Base-by-base conservation (phyloP, 2,329 filamentous ascomycete species). In the Dendrostoma leiphaemia region DNA sequence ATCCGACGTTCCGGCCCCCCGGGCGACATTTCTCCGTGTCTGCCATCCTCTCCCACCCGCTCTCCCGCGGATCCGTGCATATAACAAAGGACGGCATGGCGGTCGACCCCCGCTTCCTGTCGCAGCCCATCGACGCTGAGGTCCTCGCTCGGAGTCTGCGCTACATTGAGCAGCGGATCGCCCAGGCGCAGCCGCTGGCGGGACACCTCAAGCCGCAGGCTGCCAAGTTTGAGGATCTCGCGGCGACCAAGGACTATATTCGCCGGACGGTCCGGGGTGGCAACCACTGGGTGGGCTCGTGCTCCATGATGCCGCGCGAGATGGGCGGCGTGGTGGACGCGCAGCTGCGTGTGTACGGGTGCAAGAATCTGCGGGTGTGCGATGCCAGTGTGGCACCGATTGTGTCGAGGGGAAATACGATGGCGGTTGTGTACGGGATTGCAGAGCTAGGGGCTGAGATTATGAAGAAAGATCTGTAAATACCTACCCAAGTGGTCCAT, bases 331-430 rank as follows among this genome's bases (percentile, higher is more conserved):
- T 76, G 8, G 73, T 76, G 1, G 68, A 72, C 50, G 57, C 68
- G 2, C 61, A 69, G 31, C 61, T 76, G 31, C 59, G 66, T 43
- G 74, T 77, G 0, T 74, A 74, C 58, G 74, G 74, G 2, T 71
- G 68, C 10, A 60, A 62, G 21, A 73, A 74, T 51, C 61, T 77
- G 35, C 66, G 74, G n/a, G 64, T 76, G 23, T 71, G 74, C 6
- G 74, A 77, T 56, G 68, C 71, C 4, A 71, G 70, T 13, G 66
- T 76, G 26, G 66, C 75, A 19, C 74, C 74, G 3, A 56, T 74
- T 15, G 37, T 49, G 17, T 45, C 45, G 7, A 29, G 21, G 3
- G 51, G 19, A 17, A 64, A 67, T 55, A 43, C 62, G 40, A 57
- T 59, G 19, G 58, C 57, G 29, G 52, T 59, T 6, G 51, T 57